Conservation (phyloP, 2,329 filamentous ascomycete genomes). For the Penicillium digitatum region DNA sequence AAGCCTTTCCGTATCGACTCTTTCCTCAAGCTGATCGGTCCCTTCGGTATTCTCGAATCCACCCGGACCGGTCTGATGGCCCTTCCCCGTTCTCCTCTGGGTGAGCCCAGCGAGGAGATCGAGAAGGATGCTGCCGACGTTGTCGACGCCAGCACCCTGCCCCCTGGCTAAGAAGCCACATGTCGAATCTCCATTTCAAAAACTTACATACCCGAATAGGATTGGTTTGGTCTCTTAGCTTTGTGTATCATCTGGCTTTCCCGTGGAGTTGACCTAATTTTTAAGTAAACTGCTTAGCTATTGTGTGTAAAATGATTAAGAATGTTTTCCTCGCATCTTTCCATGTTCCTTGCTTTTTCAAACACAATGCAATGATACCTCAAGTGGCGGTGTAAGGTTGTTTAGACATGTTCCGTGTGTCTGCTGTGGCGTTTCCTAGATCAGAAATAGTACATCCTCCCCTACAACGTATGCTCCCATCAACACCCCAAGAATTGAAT, state of each 20-base stretch:
- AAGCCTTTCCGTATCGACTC: constrained; percentile 93
- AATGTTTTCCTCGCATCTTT: neutral
- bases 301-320: constrained; percentile 14
- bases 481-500: neutral
- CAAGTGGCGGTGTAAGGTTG: neutral
- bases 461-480: neutral
- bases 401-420: neutral
- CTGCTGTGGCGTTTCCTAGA: neutral
- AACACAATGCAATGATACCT: neutral
- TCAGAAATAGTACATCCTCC: neutral
- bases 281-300: constrained; percentile 5
- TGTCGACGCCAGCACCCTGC: constrained; percentile 89
- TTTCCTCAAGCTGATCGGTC: constrained; percentile 90
- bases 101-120: constrained; percentile 66
- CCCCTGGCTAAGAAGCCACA: constrained; percentile 67
- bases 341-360: neutral
- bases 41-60: constrained; percentile 95
- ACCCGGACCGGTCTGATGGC: constrained; percentile 96
- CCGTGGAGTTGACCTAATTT: constrained; percentile 9
- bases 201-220: constrained; percentile 24
- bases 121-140: constrained; percentile 90
- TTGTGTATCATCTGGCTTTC: constrained; percentile 10
- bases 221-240: constrained; percentile 16
- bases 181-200: constrained; percentile 19
- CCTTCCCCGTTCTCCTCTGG: constrained; percentile 83